These are phyloP conservation scores for Flaveria sonorensis DNA, from an alignment of 129 eudicot genomes.

Conservation along the genomic window DNA sequence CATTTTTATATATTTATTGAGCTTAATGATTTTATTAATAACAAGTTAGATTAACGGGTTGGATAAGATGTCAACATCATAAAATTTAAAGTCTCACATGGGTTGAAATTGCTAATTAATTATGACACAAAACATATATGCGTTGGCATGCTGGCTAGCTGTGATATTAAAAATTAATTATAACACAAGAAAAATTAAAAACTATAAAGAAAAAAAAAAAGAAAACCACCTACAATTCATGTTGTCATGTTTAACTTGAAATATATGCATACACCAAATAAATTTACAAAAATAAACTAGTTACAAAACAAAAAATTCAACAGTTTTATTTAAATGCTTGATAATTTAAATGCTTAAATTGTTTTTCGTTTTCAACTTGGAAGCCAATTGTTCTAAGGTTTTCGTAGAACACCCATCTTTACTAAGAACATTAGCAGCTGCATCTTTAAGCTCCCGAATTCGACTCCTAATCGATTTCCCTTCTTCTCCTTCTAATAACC, in stretches of 20 bases:
- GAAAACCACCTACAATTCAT: too few species aligned
- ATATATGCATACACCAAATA: not conserved
- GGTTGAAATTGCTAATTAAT: too few species aligned
- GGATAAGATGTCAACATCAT: too few species aligned
- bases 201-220: too few species aligned
- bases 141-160: too few species aligned
- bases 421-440: conserved; percentile 40
- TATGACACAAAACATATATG: too few species aligned
- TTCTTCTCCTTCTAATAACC: conserved; percentile 57
- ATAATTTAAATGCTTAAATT: conserved; percentile 11
- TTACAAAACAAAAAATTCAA: not conserved
- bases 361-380: conserved; percentile 38
- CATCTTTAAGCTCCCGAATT: conserved; percentile 43
- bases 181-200: too few species aligned
- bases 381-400: conserved; percentile 42
- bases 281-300: not conserved
- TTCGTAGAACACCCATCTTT: conserved; percentile 53
- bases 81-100: too few species aligned
- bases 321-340: conserved; percentile 5
- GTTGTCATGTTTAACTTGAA: not conserved
- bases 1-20: too few species aligned
- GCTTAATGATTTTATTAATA: too few species aligned
- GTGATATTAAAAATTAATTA: too few species aligned
- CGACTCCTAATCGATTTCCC: conserved; percentile 45
- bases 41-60: too few species aligned